These are phyloP conservation scores for Sambucus nigra DNA, from an alignment of 129 eudicot genomes.

Conservation along the genomic window DNA sequence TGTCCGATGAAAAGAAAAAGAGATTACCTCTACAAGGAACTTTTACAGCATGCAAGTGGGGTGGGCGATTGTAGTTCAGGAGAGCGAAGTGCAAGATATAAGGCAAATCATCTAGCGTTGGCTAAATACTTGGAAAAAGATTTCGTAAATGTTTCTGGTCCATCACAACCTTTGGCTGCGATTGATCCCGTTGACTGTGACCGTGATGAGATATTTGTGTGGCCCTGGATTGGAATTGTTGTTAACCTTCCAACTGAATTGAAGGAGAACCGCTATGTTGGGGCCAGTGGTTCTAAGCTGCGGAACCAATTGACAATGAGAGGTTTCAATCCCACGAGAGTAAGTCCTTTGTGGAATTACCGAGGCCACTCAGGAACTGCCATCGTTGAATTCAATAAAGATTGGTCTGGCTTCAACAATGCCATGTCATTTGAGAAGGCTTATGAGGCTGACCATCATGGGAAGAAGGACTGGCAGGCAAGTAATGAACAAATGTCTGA, in stretches of 20 bases:
- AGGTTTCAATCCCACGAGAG: constrained; percentile 77
- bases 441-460: constrained; percentile 67
- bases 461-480: constrained; percentile 61
- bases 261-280: constrained; percentile 68
- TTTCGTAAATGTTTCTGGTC: constrained; percentile 23
- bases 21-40: constrained; percentile 46
- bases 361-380: constrained; percentile 82
- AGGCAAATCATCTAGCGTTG: constrained; percentile 68
- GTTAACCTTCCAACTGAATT: constrained; percentile 54
- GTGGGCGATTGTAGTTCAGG: constrained; percentile 54
- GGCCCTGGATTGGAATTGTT: constrained; percentile 86
- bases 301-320: constrained; percentile 54
- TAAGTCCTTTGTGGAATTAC: constrained; percentile 73
- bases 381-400: constrained; percentile 57
- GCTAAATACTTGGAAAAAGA: constrained; percentile 59
- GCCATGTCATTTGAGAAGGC: constrained; percentile 87
- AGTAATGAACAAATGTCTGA: constrained; percentile 27
- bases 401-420: constrained; percentile 67
- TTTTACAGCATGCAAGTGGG: constrained; percentile 74
- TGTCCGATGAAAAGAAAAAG: constrained; percentile 57
- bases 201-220: constrained; percentile 79
- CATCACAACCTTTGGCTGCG: constrained; percentile 25
- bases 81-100: constrained; percentile 55
- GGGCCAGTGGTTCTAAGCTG: constrained; percentile 77
- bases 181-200: constrained; percentile 43